These are phyloP conservation scores for Aspergillus cavernicola DNA, from an alignment of 495 filamentous ascomycete genomes.

Conservation along the genomic window DNA sequence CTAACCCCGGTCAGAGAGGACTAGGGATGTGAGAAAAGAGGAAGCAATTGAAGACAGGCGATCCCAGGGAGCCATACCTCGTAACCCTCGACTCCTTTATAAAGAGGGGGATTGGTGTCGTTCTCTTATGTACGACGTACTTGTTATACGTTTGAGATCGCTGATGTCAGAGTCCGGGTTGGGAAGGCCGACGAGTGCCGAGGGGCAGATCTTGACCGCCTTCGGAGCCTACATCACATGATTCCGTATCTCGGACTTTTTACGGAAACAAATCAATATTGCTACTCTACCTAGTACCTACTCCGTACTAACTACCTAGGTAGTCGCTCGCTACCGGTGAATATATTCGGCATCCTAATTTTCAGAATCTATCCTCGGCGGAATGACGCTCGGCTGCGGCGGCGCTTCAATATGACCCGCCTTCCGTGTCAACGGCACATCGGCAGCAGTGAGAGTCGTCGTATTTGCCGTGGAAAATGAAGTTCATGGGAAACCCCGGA, in stretches of 20 bases:
- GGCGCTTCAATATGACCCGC: conserved; percentile 12
- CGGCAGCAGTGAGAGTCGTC: conserved; percentile 10
- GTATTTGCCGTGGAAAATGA: conserved; percentile 7
- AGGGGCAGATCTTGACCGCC: conserved; percentile 13
- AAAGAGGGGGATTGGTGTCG: neutral
- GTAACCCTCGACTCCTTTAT: neutral
- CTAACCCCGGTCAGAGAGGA: neutral
- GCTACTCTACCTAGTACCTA: too few species aligned
- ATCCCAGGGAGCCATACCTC: conserved; percentile 5
- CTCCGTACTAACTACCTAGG: too few species aligned
- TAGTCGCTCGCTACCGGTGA: neutral
- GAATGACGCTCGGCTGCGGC: neutral
- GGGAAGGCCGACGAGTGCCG: conserved; percentile 7
- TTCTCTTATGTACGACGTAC: conserved; percentile 13
- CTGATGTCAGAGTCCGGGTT: conserved; percentile 6
- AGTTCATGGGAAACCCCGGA: conserved; percentile 12
- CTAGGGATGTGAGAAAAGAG: neutral
- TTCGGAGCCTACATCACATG: conserved; percentile 6
- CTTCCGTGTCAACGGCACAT: conserved; percentile 11
- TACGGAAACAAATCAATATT: too few species aligned
- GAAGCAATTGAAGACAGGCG: neutral
- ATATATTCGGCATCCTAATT: neutral
- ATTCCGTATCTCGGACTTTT: neutral
- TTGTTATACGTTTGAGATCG: conserved; percentile 5
- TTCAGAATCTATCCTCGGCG: conserved; percentile 3